Evolutionary conservation across 148 eudicot genomes (phyloP).

Genomic region (Diospyros lotus): DNA sequence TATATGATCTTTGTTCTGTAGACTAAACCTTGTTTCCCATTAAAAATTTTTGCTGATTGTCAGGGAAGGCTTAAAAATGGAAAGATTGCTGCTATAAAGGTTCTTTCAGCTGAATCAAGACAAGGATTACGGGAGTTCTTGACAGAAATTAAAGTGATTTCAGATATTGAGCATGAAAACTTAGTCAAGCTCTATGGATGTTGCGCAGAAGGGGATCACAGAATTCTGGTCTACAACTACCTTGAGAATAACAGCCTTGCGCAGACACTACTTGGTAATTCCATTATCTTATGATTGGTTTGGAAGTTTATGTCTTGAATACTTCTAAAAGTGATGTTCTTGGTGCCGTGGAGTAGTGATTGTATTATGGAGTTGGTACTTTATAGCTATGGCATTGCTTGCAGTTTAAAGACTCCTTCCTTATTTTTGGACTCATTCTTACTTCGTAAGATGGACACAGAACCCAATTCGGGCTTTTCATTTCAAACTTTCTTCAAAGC

Average conservation of each 20-base stretch:
- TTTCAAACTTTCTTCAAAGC: too few relatives aligned
- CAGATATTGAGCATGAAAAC: slow-evolving; percentile 70
- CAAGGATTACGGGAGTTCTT: slow-evolving; percentile 74
- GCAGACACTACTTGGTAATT: slow-evolving; percentile 67
- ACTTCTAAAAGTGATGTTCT: too few relatives aligned
- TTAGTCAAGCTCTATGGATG: slow-evolving; percentile 78
- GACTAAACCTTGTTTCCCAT: not conserved
- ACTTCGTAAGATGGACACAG: too few relatives aligned
- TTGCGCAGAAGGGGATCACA: slow-evolving; percentile 59
- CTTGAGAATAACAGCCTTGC: slow-evolving; percentile 82
- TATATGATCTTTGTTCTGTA: not conserved
- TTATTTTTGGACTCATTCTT: too few relatives aligned
- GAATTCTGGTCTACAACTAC: slow-evolving; percentile 78
- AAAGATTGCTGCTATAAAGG: slow-evolving; percentile 63
- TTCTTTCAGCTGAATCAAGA: slow-evolving; percentile 70
- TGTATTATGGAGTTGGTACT: too few relatives aligned
- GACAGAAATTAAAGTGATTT: slow-evolving; percentile 62
- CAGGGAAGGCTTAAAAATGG: slow-evolving; percentile 78
- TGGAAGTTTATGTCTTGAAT: too few relatives aligned
- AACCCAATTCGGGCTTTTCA: too few relatives aligned
- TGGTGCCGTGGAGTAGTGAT: too few relatives aligned
- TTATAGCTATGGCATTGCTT: too few relatives aligned
- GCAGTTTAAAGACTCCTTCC: too few relatives aligned
- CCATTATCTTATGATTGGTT: not conserved
- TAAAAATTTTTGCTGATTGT: slow-evolving; percentile 11